Conservation (phyloP, 331 rosid genomes). For the Rosa hybrid region DNA sequence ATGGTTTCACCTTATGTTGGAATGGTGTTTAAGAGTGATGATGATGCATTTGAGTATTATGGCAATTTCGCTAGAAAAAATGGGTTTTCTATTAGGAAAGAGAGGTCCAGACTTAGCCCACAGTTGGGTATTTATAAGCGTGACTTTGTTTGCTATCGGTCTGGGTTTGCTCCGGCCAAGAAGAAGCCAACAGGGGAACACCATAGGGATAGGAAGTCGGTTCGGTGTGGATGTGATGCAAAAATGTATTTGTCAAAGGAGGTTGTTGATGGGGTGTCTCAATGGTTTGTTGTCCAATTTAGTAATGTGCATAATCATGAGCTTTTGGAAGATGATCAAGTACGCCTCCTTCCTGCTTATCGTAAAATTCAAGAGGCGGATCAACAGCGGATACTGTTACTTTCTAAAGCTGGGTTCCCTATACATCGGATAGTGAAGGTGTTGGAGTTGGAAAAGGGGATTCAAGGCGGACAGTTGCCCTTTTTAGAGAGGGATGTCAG, state of each 20-base stretch:
- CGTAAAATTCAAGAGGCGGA: conserved; percentile 88
- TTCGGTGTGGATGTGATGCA: conserved; percentile 95
- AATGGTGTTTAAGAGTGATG: conserved; percentile 84
- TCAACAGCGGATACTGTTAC: conserved; percentile 89
- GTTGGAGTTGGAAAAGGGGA: conserved; percentile 93
- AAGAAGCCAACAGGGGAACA: conserved; percentile 73
- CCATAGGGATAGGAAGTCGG: conserved; percentile 89
- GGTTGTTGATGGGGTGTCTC: conserved; percentile 75
- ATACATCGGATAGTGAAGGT: conserved; percentile 87
- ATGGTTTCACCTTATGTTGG: conserved; percentile 93
- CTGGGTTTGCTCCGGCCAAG: conserved; percentile 82
- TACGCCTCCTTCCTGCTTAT: conserved; percentile 91
- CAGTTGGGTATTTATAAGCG: conserved; percentile 91
- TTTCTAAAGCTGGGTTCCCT: conserved; percentile 92
- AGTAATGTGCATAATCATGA: conserved; percentile 94
- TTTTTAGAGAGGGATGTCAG: conserved; percentile 94
- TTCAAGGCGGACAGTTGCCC: conserved; percentile 89
- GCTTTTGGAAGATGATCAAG: conserved; percentile 93
- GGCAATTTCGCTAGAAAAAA: conserved; percentile 82
- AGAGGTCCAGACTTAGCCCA: conserved; percentile 87
- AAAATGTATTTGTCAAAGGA: conserved; percentile 93
- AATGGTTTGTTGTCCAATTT: conserved; percentile 92
- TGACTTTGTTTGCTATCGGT: conserved; percentile 94
- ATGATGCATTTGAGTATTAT: conserved; percentile 88
- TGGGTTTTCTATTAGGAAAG: conserved; percentile 90